phyloP scores from a whole-genome alignment of 1,139 yeast species.

The Petasospora fabianii region DNA sequence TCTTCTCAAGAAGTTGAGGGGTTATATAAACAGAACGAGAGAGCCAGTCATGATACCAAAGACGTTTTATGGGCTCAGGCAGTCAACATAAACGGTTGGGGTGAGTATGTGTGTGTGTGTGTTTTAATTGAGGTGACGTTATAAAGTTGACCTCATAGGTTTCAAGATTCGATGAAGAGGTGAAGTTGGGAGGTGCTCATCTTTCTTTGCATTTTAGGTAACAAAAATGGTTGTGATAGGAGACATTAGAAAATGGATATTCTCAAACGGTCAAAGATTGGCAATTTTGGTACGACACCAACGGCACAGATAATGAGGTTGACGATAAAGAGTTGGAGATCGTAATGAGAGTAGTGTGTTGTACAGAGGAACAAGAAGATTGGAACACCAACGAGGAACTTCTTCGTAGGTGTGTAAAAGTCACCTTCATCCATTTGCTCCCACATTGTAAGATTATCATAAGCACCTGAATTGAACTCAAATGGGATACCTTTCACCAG shows the following conservation, averaged over 20 bases:
- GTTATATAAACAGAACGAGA: too few relatives aligned
- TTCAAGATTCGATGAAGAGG: background rate
- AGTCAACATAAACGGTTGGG: too few relatives aligned
- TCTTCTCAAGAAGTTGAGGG: too few relatives aligned
- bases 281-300: constrained; percentile 84
- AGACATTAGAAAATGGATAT: constrained; percentile 39
- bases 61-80: too few relatives aligned
- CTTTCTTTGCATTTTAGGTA: too few relatives aligned
- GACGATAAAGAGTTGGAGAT: constrained; percentile 69
- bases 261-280: constrained; percentile 74
- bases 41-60: too few relatives aligned
- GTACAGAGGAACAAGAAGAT: constrained; percentile 79
- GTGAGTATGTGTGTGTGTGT: too few relatives aligned
- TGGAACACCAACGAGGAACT: constrained; percentile 87
- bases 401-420: constrained; percentile 94
- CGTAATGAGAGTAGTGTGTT: constrained; percentile 88
- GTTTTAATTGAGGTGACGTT: too few relatives aligned
- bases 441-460: constrained; percentile 97
- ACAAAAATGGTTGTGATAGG: background rate
- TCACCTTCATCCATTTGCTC: constrained; percentile 97
- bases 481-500: constrained; percentile 96
- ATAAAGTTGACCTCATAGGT: too few relatives aligned
- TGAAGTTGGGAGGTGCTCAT: background rate
- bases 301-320: constrained; percentile 79
- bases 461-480: constrained; percentile 95